phyloP scores from a whole-genome alignment of 225 moss, liverwort and hornwort genomes.

The Pleurozium schreberi region DNA sequence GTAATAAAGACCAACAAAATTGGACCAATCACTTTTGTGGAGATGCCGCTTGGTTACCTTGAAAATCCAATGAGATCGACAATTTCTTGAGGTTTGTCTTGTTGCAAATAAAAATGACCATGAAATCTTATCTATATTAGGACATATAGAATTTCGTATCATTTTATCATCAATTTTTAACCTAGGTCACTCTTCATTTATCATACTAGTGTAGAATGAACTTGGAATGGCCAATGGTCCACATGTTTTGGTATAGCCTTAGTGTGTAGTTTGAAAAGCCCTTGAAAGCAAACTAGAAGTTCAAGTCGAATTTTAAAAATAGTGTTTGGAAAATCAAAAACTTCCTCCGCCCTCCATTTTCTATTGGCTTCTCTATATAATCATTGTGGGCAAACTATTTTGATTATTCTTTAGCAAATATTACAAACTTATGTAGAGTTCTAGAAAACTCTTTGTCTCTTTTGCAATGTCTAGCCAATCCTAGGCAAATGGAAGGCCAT shows the following conservation, averaged over 20 bases:
- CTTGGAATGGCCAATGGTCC: fast-evolving
- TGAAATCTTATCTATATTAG: neutral
- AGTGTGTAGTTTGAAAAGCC: too few relatives aligned
- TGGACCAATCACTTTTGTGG: neutral
- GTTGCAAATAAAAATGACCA: neutral
- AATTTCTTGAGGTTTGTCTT: neutral
- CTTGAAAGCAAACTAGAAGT: neutral
- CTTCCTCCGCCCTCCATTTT: neutral
- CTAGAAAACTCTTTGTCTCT: neutral
- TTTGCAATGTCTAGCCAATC: neutral
- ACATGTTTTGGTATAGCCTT: neutral
- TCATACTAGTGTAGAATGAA: neutral
- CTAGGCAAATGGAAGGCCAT: too few relatives aligned
- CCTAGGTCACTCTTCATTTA: neutral
- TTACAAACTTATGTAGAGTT: neutral
- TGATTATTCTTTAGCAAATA: neutral
- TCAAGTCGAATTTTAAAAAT: neutral
- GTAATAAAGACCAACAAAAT: neutral
- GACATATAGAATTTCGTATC: neutral
- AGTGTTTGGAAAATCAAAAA: neutral
- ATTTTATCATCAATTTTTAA: neutral
- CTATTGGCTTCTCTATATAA: neutral
- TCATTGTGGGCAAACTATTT: fast-evolving
- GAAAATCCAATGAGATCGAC: fast-evolving
- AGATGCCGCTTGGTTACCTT: neutral